These are phyloP conservation scores for Plectosphaerella cucumerina DNA, from an alignment of 2,329 filamentous ascomycete genomes.

Conservation along the genomic window DNA sequence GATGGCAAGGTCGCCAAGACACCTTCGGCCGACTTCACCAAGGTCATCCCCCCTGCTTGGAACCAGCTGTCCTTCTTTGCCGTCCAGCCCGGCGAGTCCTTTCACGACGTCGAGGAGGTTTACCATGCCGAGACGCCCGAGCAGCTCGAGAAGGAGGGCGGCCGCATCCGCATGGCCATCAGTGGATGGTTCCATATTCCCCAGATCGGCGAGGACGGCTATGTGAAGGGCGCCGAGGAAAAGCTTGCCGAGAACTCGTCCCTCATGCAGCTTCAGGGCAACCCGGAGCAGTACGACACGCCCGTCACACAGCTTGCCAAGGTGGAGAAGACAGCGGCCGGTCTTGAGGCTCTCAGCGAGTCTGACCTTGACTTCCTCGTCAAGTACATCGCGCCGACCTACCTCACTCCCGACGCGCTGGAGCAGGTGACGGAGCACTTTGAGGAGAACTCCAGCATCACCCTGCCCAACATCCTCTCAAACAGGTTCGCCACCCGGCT, in stretches of 20 bases:
- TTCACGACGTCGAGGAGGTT: conserved; percentile 98
- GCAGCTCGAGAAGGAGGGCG: conserved; percentile 64
- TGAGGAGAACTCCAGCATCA: conserved; percentile 76
- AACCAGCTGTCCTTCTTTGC: conserved; percentile 98
- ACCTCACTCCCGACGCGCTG: conserved; percentile 86
- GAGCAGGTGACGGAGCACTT: conserved; percentile 79
- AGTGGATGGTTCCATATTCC: conserved; percentile 99
- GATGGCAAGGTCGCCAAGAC: conserved; percentile 74
- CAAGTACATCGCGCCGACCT: conserved; percentile 84
- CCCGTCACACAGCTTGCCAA: conserved; percentile 60
- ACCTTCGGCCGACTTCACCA: conserved; percentile 71
- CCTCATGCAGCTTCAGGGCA: conserved; percentile 86
- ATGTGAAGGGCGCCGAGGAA: conserved; percentile 81
- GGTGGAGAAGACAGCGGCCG: conserved; percentile 16
- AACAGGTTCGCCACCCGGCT: conserved; percentile 72
- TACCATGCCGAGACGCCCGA: conserved; percentile 64
- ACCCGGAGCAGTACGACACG: conserved; percentile 83
- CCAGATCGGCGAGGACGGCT: conserved; percentile 89
- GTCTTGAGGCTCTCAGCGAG: conserved; percentile 53
- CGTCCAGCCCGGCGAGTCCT: conserved; percentile 96
- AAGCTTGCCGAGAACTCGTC: conserved; percentile 85
- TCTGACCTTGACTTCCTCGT: conserved; percentile 85
- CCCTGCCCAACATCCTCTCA: conserved; percentile 72
- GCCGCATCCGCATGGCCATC: conserved; percentile 90
- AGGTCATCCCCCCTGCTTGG: conserved; percentile 89